Base-by-base conservation (phyloP, 2,329 filamentous ascomycete species). In the Fusarium sp. region DNA sequence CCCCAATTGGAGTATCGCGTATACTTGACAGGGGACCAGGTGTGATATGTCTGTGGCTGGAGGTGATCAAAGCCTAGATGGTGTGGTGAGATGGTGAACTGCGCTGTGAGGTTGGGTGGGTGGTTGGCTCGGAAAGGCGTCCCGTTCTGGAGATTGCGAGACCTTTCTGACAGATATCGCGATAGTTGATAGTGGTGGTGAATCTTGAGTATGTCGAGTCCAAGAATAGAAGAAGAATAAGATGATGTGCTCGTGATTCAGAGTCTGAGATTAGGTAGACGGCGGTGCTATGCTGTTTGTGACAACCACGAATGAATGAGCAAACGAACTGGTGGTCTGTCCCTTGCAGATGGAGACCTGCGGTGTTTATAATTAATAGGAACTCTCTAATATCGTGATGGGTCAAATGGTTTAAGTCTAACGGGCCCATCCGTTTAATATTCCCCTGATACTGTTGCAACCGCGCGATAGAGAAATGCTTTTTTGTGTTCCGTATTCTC, bases 11-110 rank as follows among this genome's bases (percentile, higher is more conserved):
- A 57, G 66, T 55, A 60, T 53, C 49, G 56, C 48, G 42, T 49
- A n/a, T 41, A n/a, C 44, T 57, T 51, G 45, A 67, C 67, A 70
- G 61, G 67, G 65, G 46, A 51, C 46, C 46, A 30, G 47, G 45
- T 34, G 32, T 57, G 64, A 51, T 65, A 44, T 71, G 54, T 47
- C 53, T 71, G 67, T 70, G 65, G 65, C 63, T 70, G 56, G 67
- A 67, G 34, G 30, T 47, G 34, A 37, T 51, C 30, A 51, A 18
- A 32, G 34, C 30, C 65, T 40, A 65, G 51, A 37, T 49, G 51
- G 30, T 60, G 47, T 53, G 54, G 47, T 53, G 54, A 63, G 60
- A 56, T 62, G 61, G 41, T 62, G 61, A 56, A 24, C 48, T 61
- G 59, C 25, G 59, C 29, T 59, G 54, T 25, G 63, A 54, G 64